These are phyloP conservation scores for Pythium periplocum DNA, from an alignment of 352 stramenopile genomes.

Conservation along the genomic window DNA sequence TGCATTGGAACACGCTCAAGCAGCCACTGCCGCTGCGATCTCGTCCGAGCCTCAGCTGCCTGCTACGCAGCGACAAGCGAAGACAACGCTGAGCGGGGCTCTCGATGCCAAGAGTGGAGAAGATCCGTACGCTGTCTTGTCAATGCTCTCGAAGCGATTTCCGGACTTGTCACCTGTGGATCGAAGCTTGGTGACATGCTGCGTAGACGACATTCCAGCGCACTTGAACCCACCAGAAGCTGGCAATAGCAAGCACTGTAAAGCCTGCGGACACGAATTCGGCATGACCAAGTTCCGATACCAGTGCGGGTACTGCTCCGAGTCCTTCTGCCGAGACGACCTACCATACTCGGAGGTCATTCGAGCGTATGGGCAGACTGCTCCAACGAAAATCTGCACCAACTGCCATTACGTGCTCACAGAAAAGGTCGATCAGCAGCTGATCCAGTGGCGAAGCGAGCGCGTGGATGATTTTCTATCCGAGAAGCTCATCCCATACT, in stretches of 20 bases:
- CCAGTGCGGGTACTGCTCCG: conserved; percentile 75
- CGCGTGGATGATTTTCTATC: conserved; percentile 72
- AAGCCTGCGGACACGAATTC: conserved; percentile 64
- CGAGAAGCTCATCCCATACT: conserved; percentile 67
- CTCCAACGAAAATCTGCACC: conserved; percentile 55
- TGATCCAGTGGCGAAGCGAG: conserved; percentile 74
- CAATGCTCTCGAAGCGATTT: conserved; percentile 74
- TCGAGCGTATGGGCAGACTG: conserved; percentile 59
- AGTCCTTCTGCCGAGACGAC: conserved; percentile 75
- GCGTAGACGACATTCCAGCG: conserved; percentile 34
- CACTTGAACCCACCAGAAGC: conserved; percentile 60
- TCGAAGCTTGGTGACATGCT: conserved; percentile 68
- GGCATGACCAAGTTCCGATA: conserved; percentile 83
- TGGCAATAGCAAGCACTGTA: conserved; percentile 57
- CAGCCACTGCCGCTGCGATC: conserved; percentile 54
- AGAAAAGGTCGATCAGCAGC: conserved; percentile 73
- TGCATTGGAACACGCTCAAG: conserved; percentile 64
- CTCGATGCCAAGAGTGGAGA: conserved; percentile 15
- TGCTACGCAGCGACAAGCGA: conserved; percentile 5
- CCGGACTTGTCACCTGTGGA: conserved; percentile 70
- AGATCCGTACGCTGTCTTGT: conserved; percentile 36
- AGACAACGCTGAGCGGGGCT: conserved; percentile 6
- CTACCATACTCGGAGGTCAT: conserved; percentile 52
- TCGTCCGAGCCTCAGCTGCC: conserved; percentile 39
- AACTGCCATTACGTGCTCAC: conserved; percentile 68